Base-by-base conservation (phyloP, 305 asterid species). In the Solanum hybrid region DNA sequence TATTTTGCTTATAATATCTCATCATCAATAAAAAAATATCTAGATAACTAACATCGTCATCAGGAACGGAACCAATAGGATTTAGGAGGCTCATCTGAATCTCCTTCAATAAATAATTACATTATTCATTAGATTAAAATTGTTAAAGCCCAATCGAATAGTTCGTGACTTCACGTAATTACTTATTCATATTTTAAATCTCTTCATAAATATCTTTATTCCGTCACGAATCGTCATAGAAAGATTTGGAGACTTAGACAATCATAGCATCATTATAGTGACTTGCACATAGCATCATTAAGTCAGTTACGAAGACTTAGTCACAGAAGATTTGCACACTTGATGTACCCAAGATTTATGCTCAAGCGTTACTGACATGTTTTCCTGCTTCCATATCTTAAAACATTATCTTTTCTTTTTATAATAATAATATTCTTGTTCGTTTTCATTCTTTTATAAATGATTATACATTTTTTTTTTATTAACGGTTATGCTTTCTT, bases 261-360 rank as follows among this genome's bases (percentile, higher is more conserved):
- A 75, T 75, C n/a, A 75, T 75, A 75, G 29, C 31, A 20, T 15
- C 68, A 22, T 79, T 79, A 36, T 79, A 80, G 86, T 80, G 57
- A 26, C 12, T n/a, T n/a, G 86, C 61, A 80, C 61, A n/a, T n/a
- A n/a, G n/a, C n/a, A n/a, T n/a, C n/a, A n/a, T 93, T 97, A 12
- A 98, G 72, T 96, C 96, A 34, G 98, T 88, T 93, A 93, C 93
- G 8, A 97, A 95, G 85, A 96, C 99, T 93, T 94, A 95, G 92
- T 97, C 99, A 90, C 99, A 97, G 91, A 95, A 96, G 91, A 97
- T 93, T 93, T 96, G 78, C 98, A 92, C 99, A 96, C 94, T 95
- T 97, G 92, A 97, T 95, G 89, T 96, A 98, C 72, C 99, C 99
- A 92, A 95, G 94, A 92, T 97, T 96, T 75, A 29, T 29, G 36